Base-by-base conservation (phyloP, 116 monocot genomes). In the Cymodocea nodosa region DNA sequence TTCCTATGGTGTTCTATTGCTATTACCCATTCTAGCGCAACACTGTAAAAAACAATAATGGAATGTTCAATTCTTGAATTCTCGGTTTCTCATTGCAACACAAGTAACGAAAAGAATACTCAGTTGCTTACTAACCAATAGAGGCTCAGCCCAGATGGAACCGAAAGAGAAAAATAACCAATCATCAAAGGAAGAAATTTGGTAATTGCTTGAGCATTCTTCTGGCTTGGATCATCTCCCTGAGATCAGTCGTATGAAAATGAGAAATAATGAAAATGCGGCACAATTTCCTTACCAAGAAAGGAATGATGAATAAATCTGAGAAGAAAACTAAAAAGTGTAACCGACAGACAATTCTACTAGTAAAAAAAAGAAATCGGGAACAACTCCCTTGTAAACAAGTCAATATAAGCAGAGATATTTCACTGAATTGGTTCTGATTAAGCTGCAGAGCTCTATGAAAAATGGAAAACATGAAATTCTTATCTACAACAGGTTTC, bases 141-240 rank as follows among this genome's bases (percentile, higher is more conserved):
- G 65, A 89, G 80, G 78, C 89, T 86, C 59, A 93, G 76, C 3
- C 93, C 86, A 70, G 93, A 93, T 70, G 93, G 93, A 80, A 93
- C 93, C 30, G 93, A 89, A 67, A 93, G 83, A 57, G 89, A 75
- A 80, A 93, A 93, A 74, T 93, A 93, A 76, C 93, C 89, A 82
- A 93, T 82, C 79, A 93, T 69, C 70, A 93, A 74, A 0, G 93
- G 93, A 64, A 93, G 83, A 67, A 93, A 68, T 70, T 85, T 89
- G 0, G 83, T 85, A 44, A 93, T 66, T 67, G 77, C 82, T 80
- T 89, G 93, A 64, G 93, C 61, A 55, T 71, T 86, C 63, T 83
- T 65, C 56, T 89, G 89, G 58, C 65, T 86, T 64, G 89, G 84
- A 84, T 89, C 89, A 76, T 76, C 79, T 54, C 53, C 77, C 88